Base-by-base conservation (phyloP, 495 filamentous ascomycete genomes). In the Hypoxylon rickii region DNA sequence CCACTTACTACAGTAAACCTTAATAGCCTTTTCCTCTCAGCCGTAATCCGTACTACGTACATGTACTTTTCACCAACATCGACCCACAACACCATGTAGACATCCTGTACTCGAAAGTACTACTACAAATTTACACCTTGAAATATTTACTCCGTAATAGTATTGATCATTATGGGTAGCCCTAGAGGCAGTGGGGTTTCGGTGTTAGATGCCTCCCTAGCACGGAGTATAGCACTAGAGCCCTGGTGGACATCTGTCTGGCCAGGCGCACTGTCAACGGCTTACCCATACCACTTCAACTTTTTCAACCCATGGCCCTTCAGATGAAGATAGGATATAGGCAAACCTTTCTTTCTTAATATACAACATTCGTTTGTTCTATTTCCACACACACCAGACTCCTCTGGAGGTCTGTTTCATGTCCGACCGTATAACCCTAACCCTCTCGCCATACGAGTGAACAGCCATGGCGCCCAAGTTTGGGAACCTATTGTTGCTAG, bases 401-500 rank as follows among this genome's bases (percentile, higher is more conserved):
- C 24, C 24, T 29, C n/a, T n/a, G n/a, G n/a, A n/a, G n/a, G n/a
- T n/a, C n/a, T n/a, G 19, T n/a, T 47, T 43, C 38, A 51, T 51
- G 59, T 50, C 19, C 17, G 34, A 24, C 31, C 38, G 41, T 37
- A 12, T 36, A 36, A 12, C 46, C 44, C 33, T 54, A 41, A 48
- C 44, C n/a, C 36, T 20, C 11, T 37, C 18, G 18, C n/a, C 20
- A 32, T 13, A 10, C 38, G 31, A 15, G 37, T 39, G 31, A 18
- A 47, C 42, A 47, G 36, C 44, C 22, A 64, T 64, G 58, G 57
- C 59, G 50, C 46, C 56, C 22, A 49, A 46, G 39, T 42, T 64
- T 10, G 54, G 57, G 20, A 53, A 43, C 37, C 44, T 59, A 45
- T 42, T 39, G 21, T 21, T 70, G 17, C 47, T 65, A 20, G 59